Conservation (phyloP, 805 yeast genomes). For the Maudiozyma serrabonitensis region DNA sequence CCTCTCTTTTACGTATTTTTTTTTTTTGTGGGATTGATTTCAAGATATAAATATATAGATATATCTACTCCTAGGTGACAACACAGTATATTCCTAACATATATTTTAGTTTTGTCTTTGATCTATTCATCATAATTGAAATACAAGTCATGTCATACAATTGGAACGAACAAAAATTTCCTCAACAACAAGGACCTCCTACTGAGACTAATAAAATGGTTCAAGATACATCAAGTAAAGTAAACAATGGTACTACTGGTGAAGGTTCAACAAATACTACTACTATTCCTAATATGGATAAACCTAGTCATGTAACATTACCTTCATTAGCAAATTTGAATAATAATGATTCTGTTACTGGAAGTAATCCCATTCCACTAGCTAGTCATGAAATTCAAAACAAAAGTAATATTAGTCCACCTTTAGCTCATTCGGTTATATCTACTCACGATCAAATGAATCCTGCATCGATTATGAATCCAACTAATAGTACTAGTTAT, state of each 20-base stretch:
- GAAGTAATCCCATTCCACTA: neutral
- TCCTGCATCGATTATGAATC: slow-evolving; percentile 17
- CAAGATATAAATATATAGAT: no score
- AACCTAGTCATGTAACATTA: slow-evolving; percentile 4
- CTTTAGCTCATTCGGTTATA: neutral
- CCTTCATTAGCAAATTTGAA: slow-evolving; percentile 8
- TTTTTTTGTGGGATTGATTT: no score
- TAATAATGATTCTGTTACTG: neutral
- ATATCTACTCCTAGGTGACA: no score
- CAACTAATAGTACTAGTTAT: slow-evolving; percentile 20
- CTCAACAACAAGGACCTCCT: neutral
- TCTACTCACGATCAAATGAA: slow-evolving; percentile 15
- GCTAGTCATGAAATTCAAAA: neutral
- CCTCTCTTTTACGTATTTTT: no score
- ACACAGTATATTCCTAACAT: neutral
- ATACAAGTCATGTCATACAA: neutral
- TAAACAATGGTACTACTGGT: neutral
- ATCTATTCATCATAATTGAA: neutral
- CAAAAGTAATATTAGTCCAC: neutral
- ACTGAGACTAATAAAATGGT: slow-evolving; percentile 3
- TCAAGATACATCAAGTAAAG: neutral
- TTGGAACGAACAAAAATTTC: neutral
- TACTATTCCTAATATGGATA: neutral
- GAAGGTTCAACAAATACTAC: neutral
- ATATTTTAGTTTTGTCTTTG: neutral